Evolutionary conservation across 352 stramenopile genomes (phyloP).

Genomic region (Thraustotheca clavata): DNA sequence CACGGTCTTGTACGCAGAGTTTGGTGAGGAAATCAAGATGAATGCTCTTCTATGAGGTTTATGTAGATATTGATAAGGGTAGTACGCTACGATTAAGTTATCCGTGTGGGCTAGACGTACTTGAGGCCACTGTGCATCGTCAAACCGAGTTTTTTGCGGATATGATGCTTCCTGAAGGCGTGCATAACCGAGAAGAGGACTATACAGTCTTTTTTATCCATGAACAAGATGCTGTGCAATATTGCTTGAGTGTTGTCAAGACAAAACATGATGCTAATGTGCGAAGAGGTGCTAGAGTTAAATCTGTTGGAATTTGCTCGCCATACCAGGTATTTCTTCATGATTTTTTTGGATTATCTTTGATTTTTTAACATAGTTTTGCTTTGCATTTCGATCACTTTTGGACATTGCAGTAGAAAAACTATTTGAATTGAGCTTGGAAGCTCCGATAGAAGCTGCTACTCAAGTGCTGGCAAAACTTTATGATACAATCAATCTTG

Average conservation of each 20-base stretch:
- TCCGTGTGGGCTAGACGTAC: conserved; percentile 20
- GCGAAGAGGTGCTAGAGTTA: conserved; percentile 67
- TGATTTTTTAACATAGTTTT: conserved; percentile 28
- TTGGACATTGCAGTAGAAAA: conserved; percentile 66
- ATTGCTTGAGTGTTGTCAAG: conserved; percentile 79
- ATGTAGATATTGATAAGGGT: conserved; percentile 84
- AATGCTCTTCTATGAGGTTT: too few species aligned
- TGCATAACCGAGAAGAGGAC: conserved; percentile 82
- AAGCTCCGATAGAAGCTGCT: conserved; percentile 21
- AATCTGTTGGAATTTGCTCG: conserved; percentile 74
- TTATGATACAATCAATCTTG: conserved; percentile 58
- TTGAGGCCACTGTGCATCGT: conserved; percentile 48
- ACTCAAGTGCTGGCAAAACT: conserved; percentile 51
- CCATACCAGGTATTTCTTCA: conserved; percentile 44
- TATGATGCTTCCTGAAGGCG: conserved; percentile 80
- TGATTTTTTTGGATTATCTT: neutral
- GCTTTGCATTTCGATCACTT: conserved; percentile 64
- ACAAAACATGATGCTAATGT: conserved; percentile 69
- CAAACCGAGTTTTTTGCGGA: conserved; percentile 85
- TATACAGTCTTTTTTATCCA: conserved; percentile 85
- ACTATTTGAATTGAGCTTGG: conserved; percentile 25
- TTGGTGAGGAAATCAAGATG: neutral
- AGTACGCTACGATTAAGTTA: conserved; percentile 74
- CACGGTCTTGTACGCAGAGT: conserved; percentile 7
- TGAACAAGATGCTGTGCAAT: conserved; percentile 50